phyloP scores from a whole-genome alignment of 1,284 basidiomycete species.

The Moniliella sp. region DNA sequence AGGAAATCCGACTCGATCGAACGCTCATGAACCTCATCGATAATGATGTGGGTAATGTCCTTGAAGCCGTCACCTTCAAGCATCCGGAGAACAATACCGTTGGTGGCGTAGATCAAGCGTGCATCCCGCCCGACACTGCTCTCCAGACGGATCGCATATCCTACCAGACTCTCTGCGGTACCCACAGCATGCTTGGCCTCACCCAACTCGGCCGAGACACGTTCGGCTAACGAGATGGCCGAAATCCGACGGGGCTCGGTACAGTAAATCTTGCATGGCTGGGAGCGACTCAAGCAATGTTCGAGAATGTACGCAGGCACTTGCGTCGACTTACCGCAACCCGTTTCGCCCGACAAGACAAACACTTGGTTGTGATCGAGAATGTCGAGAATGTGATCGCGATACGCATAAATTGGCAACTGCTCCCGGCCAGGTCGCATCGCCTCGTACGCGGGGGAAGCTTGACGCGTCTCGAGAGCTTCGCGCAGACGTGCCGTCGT shows the following conservation, averaged over 20 bases:
- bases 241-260: slow-evolving; percentile 92
- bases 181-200: slow-evolving; percentile 65
- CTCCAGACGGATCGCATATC: slow-evolving; percentile 84
- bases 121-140: slow-evolving; percentile 42
- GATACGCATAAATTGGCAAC: slow-evolving; percentile 74
- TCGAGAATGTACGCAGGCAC: slow-evolving; percentile 85
- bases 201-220: slow-evolving; percentile 79
- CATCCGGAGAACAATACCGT: slow-evolving; percentile 92
- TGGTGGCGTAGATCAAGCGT: slow-evolving; percentile 44
- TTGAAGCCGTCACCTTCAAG: slow-evolving; percentile 73
- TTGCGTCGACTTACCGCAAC: slow-evolving; percentile 95
- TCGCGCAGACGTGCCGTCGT: too few relatives aligned
- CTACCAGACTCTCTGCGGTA: slow-evolving; percentile 57
- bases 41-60: slow-evolving; percentile 76
- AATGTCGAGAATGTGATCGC: slow-evolving; percentile 50
- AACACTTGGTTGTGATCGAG: slow-evolving; percentile 64
- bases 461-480: slow-evolving; percentile 41
- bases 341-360: slow-evolving; percentile 88
- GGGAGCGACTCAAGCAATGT: slow-evolving; percentile 59
- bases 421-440: slow-evolving; percentile 65
- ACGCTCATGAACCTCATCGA: slow-evolving; percentile 77
- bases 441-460: slow-evolving; percentile 51
- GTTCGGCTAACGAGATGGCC: slow-evolving; percentile 83
- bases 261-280: slow-evolving; percentile 73
- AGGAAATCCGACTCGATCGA: slow-evolving; percentile 95